phyloP scores from a whole-genome alignment of 805 yeast species.

The Kodamaea neixiangensis region DNA sequence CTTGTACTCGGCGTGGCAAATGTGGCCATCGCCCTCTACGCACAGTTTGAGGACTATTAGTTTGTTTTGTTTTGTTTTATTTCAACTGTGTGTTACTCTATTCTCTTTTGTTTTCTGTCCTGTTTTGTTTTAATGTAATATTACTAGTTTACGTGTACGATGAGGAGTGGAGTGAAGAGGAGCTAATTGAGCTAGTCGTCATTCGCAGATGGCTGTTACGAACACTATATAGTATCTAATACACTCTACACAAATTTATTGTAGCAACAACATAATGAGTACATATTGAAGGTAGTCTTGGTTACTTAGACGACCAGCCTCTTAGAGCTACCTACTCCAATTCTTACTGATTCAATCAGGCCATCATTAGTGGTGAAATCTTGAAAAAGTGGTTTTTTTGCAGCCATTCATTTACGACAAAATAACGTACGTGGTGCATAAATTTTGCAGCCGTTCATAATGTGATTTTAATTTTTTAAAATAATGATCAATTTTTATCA shows the following conservation, averaged over 20 bases:
- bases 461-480: too few species aligned
- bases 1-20: constrained; percentile 48
- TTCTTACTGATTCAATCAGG: too few species aligned
- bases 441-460: neutral
- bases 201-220: too few species aligned
- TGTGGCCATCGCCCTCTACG: constrained; percentile 50
- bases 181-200: neutral
- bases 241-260: neutral
- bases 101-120: constrained; percentile 5
- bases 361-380: neutral
- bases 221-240: neutral
- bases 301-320: too few species aligned
- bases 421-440: neutral
- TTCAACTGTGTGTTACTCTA: neutral
- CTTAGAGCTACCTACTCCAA: too few species aligned
- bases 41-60: constrained; percentile 48
- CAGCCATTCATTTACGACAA: neutral
- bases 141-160: neutral
- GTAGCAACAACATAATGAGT: too few species aligned
- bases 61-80: neutral
- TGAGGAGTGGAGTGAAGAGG: neutral
- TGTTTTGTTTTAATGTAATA: constrained; percentile 8
- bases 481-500: too few species aligned
- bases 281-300: too few species aligned
- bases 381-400: neutral